Evolutionary conservation across 169 alveolate genomes (phyloP).

Genomic region (Nephromyces sp.): DNA sequence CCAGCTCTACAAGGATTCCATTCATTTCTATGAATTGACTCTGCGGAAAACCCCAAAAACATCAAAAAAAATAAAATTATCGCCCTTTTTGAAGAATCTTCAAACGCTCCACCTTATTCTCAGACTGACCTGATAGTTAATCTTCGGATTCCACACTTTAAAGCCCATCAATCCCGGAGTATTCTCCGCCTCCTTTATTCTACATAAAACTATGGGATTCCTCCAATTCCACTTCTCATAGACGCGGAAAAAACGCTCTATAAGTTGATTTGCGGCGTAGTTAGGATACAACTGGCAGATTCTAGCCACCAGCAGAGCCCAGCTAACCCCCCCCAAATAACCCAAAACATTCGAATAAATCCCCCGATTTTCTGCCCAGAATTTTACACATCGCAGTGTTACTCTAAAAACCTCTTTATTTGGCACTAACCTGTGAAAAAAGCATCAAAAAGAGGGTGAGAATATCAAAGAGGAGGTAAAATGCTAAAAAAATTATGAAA

Average conservation of each 20-base stretch:
- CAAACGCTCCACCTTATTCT: too few relatives aligned
- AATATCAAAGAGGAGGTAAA: too few relatives aligned
- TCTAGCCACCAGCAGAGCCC: constrained; percentile 96
- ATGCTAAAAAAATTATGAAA: too few relatives aligned
- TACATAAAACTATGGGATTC: constrained; percentile 73
- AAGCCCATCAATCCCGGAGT: constrained; percentile 74
- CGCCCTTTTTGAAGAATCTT: too few relatives aligned
- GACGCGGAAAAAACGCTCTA: constrained; percentile 84
- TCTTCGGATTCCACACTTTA: constrained; percentile 83
- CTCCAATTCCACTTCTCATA: constrained; percentile 76
- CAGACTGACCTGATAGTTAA: constrained; percentile 54
- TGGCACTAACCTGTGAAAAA: too few relatives aligned
- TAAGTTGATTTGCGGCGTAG: constrained; percentile 72
- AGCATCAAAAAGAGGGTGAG: too few relatives aligned
- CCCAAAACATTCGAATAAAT: constrained; percentile 94
- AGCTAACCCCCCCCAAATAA: constrained; percentile 95
- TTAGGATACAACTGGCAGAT: constrained; percentile 91
- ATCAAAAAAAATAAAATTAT: too few relatives aligned
- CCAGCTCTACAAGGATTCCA: too few relatives aligned
- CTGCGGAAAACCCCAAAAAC: too few relatives aligned
- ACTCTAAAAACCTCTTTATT: constrained; percentile 77
- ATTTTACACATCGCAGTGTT: constrained; percentile 86
- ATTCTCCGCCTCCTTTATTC: constrained; percentile 64
- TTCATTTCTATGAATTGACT: too few relatives aligned
- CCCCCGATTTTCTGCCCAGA: constrained; percentile 95